Conservation (phyloP, 208 protist genomes). For the Wallacemonas collosoma region DNA sequence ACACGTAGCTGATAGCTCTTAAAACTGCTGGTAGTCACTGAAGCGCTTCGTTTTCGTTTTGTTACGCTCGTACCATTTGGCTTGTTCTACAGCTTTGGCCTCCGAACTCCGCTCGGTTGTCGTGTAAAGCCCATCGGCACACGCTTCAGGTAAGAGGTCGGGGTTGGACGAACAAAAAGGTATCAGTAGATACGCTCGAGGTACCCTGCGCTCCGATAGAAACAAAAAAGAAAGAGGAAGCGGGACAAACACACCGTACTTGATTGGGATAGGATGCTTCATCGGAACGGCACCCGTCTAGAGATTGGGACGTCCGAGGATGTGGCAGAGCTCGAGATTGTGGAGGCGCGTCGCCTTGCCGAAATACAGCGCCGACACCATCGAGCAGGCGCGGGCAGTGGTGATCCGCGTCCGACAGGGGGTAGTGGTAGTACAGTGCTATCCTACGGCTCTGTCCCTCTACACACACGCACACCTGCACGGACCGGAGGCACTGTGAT, state of each 20-base stretch:
- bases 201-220: not conserved
- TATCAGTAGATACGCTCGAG: too few relatives aligned
- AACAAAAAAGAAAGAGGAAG: slow-evolving; percentile 6
- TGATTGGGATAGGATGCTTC: slow-evolving; percentile 38
- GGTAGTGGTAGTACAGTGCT: slow-evolving; percentile 6
- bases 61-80: too few relatives aligned
- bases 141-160: too few relatives aligned
- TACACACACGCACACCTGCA: slow-evolving; percentile 10
- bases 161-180: too few relatives aligned
- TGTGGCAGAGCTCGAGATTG: slow-evolving; percentile 69
- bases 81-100: too few relatives aligned
- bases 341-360: slow-evolving; percentile 30
- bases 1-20: too few relatives aligned
- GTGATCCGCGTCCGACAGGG: slow-evolving; percentile 5
- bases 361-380: slow-evolving; percentile 17
- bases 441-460: slow-evolving; percentile 9
- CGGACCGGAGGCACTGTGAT: not conserved
- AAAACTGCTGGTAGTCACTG: too few relatives aligned
- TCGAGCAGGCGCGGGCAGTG: slow-evolving; percentile 4
- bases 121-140: too few relatives aligned
- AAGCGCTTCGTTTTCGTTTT: too few relatives aligned
- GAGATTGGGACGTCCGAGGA: slow-evolving; percentile 82
- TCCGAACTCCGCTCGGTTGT: too few relatives aligned
- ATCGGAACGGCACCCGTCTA: slow-evolving; percentile 70
- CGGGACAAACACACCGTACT: not conserved